Evolutionary conservation across 2,329 filamentous ascomycete genomes (phyloP).

Genomic region (Fusarium sp.): DNA sequence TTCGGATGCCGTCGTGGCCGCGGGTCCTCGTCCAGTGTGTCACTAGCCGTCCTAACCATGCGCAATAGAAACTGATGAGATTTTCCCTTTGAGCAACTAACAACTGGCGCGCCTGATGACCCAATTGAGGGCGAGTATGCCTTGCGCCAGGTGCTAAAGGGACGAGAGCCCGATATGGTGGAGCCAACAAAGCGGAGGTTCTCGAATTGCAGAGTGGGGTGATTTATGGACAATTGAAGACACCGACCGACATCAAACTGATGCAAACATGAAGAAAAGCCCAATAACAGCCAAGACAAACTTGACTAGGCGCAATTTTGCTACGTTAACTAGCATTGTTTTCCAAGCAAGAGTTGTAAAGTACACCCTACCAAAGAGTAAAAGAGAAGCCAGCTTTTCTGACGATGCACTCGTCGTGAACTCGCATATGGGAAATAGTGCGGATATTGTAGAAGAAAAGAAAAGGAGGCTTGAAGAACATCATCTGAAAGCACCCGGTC

Average conservation of each 20-base stretch:
- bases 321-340: neutral
- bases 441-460: conserved; percentile 12
- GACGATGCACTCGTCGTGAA: neutral
- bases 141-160: conserved; percentile 37
- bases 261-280: neutral
- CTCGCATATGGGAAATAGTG: conserved; percentile 14
- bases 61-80: conserved; percentile 43
- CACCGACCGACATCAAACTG: neutral
- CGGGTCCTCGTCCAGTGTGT: conserved; percentile 37
- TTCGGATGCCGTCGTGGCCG: conserved; percentile 29
- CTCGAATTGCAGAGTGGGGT: conserved; percentile 29
- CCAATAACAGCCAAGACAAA: conserved; percentile 5
- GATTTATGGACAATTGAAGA: neutral
- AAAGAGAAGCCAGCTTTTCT: neutral
- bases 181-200: conserved; percentile 9
- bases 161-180: conserved; percentile 20
- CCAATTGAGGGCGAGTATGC: conserved; percentile 44
- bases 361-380: neutral
- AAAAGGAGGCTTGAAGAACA: conserved; percentile 22
- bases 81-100: conserved; percentile 34
- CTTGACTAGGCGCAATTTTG: neutral
- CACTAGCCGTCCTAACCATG: conserved; percentile 41
- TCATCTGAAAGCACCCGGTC: conserved; percentile 34
- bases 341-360: neutral
- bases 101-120: conserved; percentile 39